phyloP scores from a whole-genome alignment of 345 rosid genomes.

The Dipteronia dyeriana region DNA sequence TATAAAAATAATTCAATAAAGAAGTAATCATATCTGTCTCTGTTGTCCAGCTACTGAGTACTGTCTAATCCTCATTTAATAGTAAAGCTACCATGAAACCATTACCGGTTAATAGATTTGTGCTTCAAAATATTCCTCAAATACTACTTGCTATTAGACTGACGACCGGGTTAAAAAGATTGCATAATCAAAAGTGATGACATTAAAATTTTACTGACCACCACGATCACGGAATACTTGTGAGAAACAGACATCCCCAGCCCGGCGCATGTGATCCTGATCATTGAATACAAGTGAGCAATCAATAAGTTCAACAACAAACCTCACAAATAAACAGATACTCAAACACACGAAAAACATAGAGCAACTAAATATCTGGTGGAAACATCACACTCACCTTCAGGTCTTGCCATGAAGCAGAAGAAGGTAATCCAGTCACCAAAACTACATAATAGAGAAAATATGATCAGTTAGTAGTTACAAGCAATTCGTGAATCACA shows the following conservation, averaged over 20 bases:
- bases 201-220: conserved; percentile 41
- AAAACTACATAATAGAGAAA: conserved; percentile 49
- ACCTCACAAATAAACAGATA: background rate
- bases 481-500: background rate
- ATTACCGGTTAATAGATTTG: background rate
- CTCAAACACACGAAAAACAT: background rate
- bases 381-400: conserved; percentile 51
- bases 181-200: background rate
- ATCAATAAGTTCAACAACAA: background rate
- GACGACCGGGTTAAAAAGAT: background rate
- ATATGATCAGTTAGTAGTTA: conserved; percentile 9
- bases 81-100: background rate
- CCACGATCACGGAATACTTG: conserved; percentile 86
- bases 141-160: background rate
- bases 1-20: background rate
- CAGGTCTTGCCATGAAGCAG: conserved; percentile 99
- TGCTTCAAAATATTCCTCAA: background rate
- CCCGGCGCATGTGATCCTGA: conserved; percentile 98
- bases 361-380: background rate
- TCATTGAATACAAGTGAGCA: background rate
- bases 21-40: background rate
- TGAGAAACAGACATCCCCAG: conserved; percentile 98
- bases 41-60: background rate
- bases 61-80: background rate
- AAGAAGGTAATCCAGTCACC: conserved; percentile 86